Base-by-base conservation (phyloP, 768 basidiomycete genomes). In the Naganishia onofrii region DNA sequence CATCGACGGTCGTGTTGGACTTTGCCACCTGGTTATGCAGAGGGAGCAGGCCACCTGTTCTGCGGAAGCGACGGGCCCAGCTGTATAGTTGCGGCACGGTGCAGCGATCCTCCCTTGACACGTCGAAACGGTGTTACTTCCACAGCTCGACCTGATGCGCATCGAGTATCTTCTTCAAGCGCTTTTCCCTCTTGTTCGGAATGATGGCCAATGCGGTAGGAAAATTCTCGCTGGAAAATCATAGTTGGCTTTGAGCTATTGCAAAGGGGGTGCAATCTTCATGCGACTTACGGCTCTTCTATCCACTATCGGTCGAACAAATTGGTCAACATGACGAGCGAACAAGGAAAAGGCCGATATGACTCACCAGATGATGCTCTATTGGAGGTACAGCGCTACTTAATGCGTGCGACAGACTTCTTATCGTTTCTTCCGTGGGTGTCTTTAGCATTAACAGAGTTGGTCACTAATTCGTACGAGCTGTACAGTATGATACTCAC, bases 161-260 rank as follows among this genome's bases (percentile, higher is more conserved):
- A 42, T 80, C 76, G 23, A 80, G 68, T 2, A 77, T 69, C 66
- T 75, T 76, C 64, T 78, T 78, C 26, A 80, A 71, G 29, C 69
- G 68, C 48, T 78, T 80, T 29, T 77, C 77, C 63, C 79, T 55
- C 32, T 74, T 77, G 60, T 81, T 81, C 5, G 81, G 81, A 13
- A 80, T 73, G 56, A 80, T 67, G 15, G 81, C 81, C 17, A 81
- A 65, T 2, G 81, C 81, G 0, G 81, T 81, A 0, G 81, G 78
- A 31, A 69, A 71, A 66, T 78, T 75, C 55, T 81, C 80, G 8
- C 79, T 80, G 65, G 10, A 8, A 21, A 21, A 53, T 1, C 9
- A 42, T n/a, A 26, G 26, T 34, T 65, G 36, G 67, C 51, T 68
- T 38, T 46, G 48, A 34, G 51, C 15, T 21, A n/a, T 12, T n/a